phyloP scores from a whole-genome alignment of 257 asterid species.

The Dorcoceras hygrometricum region DNA sequence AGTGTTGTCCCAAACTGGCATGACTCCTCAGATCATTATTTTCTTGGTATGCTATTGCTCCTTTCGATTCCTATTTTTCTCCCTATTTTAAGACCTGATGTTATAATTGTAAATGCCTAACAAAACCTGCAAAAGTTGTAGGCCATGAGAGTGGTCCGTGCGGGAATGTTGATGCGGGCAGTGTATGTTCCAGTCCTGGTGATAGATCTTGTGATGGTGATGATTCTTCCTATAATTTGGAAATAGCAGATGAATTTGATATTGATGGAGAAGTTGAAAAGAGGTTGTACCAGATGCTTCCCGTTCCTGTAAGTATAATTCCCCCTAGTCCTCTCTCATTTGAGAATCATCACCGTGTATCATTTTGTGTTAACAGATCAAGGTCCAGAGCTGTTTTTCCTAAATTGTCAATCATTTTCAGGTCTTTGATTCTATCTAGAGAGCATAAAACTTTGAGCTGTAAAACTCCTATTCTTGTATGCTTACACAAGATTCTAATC shows the following conservation, averaged over 20 bases:
- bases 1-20: constrained; percentile 50
- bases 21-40: constrained; percentile 45
- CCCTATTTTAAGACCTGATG: constrained; percentile 9
- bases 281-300: constrained; percentile 73
- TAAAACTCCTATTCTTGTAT: constrained; percentile 10
- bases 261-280: constrained; percentile 89
- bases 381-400: constrained; percentile 10
- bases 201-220: constrained; percentile 67
- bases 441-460: constrained; percentile 3
- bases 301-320: constrained; percentile 68
- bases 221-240: constrained; percentile 53
- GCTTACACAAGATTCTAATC: constrained; percentile 19
- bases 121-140: constrained; percentile 32
- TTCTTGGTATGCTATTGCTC: constrained; percentile 40
- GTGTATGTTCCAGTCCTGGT: constrained; percentile 71
- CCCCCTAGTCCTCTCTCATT: constrained; percentile 13
- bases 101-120: constrained; percentile 20
- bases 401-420: constrained; percentile 1
- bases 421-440: constrained; percentile 14
- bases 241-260: constrained; percentile 73
- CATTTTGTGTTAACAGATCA: constrained; percentile 7
- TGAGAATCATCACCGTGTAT: constrained; percentile 8
- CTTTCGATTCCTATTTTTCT: constrained; percentile 16
- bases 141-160: constrained; percentile 43
- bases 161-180: constrained; percentile 54